Evolutionary conservation across 139 green algal species (phyloP).

Genomic region (Chlorella ohadii): DNA sequence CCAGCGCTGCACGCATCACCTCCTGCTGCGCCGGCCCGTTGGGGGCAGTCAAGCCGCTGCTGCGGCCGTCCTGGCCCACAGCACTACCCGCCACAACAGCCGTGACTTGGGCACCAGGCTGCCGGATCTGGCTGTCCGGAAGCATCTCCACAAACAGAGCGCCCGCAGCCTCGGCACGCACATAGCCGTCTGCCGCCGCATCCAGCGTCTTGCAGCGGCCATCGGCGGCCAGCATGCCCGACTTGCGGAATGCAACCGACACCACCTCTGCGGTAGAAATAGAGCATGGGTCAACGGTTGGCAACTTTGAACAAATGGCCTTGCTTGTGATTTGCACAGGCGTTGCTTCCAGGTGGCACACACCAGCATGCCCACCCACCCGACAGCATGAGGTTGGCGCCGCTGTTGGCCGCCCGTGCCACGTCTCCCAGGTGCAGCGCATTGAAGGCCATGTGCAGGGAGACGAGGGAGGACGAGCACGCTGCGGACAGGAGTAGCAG

Average conservation of each 20-base stretch:
- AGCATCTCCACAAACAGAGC: slow-evolving; percentile 40
- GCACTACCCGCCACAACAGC: slow-evolving; percentile 44
- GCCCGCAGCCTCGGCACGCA: slow-evolving; percentile 57
- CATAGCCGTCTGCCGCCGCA: slow-evolving; percentile 59
- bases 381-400: slow-evolving; percentile 57
- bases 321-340: no score
- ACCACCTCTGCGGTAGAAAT: slow-evolving; percentile 41
- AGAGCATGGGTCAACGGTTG: no score
- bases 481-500: slow-evolving; percentile 43
- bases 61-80: slow-evolving; percentile 74
- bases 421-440: slow-evolving; percentile 29
- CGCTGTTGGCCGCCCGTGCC: slow-evolving; percentile 23
- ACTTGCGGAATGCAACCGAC: slow-evolving; percentile 52
- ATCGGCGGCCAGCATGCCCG: slow-evolving; percentile 64
- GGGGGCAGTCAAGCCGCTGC: slow-evolving; percentile 65
- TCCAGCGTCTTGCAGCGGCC: slow-evolving; percentile 65
- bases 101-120: not conserved
- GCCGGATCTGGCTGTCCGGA: not conserved
- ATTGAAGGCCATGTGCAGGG: slow-evolving; percentile 48
- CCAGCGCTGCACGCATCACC: slow-evolving; percentile 37
- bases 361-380: not conserved
- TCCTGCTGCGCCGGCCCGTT: slow-evolving; percentile 68
- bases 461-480: slow-evolving; percentile 83
- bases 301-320: no score
- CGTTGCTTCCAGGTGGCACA: no score